Evolutionary conservation across 768 basidiomycete species (phyloP).

Genomic region (Lactarius psammicola): DNA sequence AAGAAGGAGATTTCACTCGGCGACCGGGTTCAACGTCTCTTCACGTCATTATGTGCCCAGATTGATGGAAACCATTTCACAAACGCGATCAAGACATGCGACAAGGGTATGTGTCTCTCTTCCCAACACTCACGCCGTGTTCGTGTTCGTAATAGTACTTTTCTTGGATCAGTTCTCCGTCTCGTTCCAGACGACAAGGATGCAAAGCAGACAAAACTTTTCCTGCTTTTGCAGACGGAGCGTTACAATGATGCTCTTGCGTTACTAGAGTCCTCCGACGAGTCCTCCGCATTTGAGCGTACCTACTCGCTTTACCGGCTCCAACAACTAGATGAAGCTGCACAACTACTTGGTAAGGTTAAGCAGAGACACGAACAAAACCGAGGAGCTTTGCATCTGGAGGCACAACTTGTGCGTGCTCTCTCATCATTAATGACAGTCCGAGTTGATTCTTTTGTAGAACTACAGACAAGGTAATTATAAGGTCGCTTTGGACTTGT

Average conservation of each 20-base stretch:
- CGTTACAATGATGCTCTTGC: conserved; percentile 69
- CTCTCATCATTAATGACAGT: conserved; percentile 16
- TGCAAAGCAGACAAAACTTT: conserved; percentile 81
- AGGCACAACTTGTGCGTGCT: conserved; percentile 78
- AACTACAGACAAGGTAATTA: conserved; percentile 78
- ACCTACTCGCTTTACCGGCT: conserved; percentile 85
- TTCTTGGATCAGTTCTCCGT: conserved; percentile 55
- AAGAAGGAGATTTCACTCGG: conserved; percentile 37
- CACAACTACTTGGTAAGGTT: conserved; percentile 48
- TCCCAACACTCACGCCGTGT: neutral
- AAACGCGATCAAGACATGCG: conserved; percentile 88
- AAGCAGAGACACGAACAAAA: conserved; percentile 44
- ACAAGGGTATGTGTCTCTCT: conserved; percentile 66
- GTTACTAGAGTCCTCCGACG: conserved; percentile 46
- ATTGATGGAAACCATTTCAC: conserved; percentile 85
- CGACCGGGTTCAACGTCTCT: conserved; percentile 55
- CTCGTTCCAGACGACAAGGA: conserved; percentile 66
- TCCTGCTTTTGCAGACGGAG: conserved; percentile 83
- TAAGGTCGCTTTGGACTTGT: conserved; percentile 68
- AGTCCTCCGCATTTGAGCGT: conserved; percentile 54
- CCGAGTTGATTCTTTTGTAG: conserved; percentile 40
- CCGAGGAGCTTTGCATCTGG: conserved; percentile 71
- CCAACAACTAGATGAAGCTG: conserved; percentile 71
- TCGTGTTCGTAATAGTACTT: neutral
- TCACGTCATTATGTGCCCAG: conserved; percentile 79